These are phyloP conservation scores for Vaccinium corymbosum DNA, from an alignment of 148 eudicot genomes.

Conservation along the genomic window DNA sequence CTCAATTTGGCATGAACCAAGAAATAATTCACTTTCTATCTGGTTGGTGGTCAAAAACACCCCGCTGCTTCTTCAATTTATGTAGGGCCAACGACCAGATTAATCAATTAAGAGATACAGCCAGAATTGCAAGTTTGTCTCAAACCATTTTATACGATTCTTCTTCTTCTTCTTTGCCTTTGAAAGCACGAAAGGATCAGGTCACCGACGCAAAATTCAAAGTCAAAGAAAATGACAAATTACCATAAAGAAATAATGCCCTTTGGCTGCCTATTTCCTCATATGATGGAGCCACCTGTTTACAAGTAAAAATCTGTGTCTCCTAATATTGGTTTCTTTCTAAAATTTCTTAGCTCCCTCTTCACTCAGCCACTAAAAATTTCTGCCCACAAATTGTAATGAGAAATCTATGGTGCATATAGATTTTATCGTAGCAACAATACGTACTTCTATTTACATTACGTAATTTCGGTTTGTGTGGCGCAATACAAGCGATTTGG, in stretches of 20 bases:
- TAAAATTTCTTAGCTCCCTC: not conserved
- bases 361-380: not conserved
- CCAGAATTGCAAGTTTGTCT: not conserved
- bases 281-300: not conserved
- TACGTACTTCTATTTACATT: too few relatives aligned
- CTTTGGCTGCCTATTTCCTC: not conserved
- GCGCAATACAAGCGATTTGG: too few relatives aligned
- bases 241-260: not conserved
- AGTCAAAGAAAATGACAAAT: conserved; percentile 13
- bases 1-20: not conserved
- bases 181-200: not conserved
- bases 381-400: too few relatives aligned
- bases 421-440: too few relatives aligned
- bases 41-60: not conserved
- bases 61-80: not conserved
- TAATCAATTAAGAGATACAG: not conserved
- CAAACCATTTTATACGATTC: not conserved
- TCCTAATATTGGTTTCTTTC: not conserved
- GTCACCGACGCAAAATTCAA: not conserved
- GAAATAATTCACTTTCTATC: not conserved
- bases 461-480: too few relatives aligned
- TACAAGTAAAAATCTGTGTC: not conserved
- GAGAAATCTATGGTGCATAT: too few relatives aligned
- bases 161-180: not conserved
- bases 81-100: not conserved